Conservation (phyloP, 805 yeast genomes). For the Komagataella pastoris region DNA sequence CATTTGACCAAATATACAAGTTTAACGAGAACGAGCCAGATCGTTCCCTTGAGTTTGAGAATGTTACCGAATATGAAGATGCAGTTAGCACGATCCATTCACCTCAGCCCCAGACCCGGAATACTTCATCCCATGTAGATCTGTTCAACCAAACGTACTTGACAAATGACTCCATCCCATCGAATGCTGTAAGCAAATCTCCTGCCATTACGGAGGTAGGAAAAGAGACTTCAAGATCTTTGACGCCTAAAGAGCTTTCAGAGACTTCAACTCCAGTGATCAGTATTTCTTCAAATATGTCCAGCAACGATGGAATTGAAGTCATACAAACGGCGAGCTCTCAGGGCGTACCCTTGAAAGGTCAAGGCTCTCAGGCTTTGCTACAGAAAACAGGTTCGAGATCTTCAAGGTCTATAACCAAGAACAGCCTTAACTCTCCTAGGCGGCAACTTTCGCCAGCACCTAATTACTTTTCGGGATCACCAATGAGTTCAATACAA, state of each 20-base stretch:
- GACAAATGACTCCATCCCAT: not conserved
- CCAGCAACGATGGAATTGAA: not conserved
- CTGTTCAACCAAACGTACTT: not conserved
- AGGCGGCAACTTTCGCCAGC: constrained; percentile 46
- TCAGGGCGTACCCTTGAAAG: not conserved
- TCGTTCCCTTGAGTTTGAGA: not conserved
- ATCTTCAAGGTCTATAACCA: constrained; percentile 2
- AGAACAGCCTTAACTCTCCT: constrained; percentile 26
- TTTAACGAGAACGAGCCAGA: not conserved
- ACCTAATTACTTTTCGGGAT: constrained; percentile 12
- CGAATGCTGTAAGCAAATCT: not conserved
- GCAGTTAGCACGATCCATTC: not conserved
- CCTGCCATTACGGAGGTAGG: not conserved
- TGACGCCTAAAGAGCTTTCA: not conserved
- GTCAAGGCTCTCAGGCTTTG: not conserved
- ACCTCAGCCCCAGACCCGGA: not conserved
- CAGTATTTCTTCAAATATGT: not conserved
- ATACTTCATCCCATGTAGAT: not conserved
- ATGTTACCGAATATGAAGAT: not conserved
- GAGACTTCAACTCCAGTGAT: not conserved
- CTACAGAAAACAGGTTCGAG: not conserved
- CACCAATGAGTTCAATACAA: constrained; percentile 51
- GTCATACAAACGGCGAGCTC: not conserved
- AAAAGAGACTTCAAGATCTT: not conserved
- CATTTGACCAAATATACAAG: not conserved